These are phyloP conservation scores for Candida freyschussii DNA, from an alignment of 1,139 yeast species.

Conservation along the genomic window DNA sequence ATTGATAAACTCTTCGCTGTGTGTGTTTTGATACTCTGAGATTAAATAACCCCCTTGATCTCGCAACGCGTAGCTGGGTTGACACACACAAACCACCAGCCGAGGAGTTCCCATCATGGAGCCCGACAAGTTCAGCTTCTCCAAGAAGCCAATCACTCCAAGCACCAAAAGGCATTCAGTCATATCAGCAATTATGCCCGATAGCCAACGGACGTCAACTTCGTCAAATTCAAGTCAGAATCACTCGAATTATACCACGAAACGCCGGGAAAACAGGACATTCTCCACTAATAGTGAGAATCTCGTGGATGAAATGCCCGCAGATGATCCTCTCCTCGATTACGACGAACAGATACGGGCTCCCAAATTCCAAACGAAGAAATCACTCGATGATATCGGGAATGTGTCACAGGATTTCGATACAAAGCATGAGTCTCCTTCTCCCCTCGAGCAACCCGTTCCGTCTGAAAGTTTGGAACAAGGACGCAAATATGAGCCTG, in stretches of 20 bases:
- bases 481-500: constrained; percentile 24
- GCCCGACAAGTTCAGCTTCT: constrained; percentile 19
- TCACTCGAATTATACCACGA: background rate
- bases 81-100: background rate
- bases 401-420: constrained; percentile 1
- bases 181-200: constrained; percentile 18
- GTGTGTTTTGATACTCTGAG: too few species aligned
- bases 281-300: constrained; percentile 3
- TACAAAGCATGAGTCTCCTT: background rate
- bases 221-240: too few species aligned
- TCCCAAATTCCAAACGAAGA: constrained; percentile 22
- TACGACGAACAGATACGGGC: constrained; percentile 27
- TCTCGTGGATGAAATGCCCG: constrained; percentile 13
- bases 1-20: too few species aligned
- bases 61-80: background rate
- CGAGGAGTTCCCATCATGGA: constrained; percentile 8
- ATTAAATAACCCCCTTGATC: too few species aligned
- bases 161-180: constrained; percentile 16
- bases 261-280: constrained; percentile 3
- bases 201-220: too few species aligned
- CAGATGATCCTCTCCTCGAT: constrained; percentile 24
- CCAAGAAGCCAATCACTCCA: constrained; percentile 20
- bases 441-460: constrained; percentile 2
- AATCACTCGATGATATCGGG: constrained; percentile 14
- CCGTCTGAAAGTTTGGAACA: background rate